Percentiles rank a stretch among this genome's conserved stretches.
Conservation (phyloP, 2,329 filamentous ascomycete genomes). For the Cladosporium sp. region DNA sequence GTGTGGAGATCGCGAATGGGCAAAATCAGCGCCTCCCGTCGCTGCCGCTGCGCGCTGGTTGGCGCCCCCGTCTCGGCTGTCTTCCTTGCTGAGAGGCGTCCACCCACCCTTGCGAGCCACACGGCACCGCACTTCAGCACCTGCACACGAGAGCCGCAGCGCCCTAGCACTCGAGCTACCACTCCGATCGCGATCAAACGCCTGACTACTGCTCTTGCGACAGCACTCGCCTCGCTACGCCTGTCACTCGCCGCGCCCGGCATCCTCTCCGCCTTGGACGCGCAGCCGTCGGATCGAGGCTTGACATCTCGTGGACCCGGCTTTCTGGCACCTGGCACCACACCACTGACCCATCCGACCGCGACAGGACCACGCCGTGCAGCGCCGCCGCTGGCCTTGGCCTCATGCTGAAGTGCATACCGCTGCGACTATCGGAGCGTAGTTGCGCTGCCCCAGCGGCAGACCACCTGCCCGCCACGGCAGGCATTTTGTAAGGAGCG, state of each 20-base stretch:
- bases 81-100: neutral
- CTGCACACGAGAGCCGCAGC: neutral
- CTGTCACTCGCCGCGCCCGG: neutral
- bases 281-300: neutral
- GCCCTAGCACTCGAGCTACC: neutral
- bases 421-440: neutral
- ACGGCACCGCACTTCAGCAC: neutral
- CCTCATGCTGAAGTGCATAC: constrained; percentile 3
- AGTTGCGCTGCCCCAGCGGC: neutral
- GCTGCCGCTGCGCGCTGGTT: neutral
- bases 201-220: neutral
- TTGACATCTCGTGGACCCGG: constrained; percentile 4
- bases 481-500: neutral
- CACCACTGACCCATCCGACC: neutral
- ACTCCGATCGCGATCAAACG: neutral
- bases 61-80: neutral
- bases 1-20: neutral
- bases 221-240: neutral
- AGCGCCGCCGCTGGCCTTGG: neutral
- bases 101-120: neutral
- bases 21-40: neutral
- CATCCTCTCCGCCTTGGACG: neutral
- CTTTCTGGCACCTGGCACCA: constrained; percentile 1
- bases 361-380: neutral
- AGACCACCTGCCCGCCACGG: neutral